Evolutionary conservation across 2,329 filamentous ascomycete genomes (phyloP), one percentile per base, ranked within the genome.

Genomic region (Clarireedia sp.): DNA sequence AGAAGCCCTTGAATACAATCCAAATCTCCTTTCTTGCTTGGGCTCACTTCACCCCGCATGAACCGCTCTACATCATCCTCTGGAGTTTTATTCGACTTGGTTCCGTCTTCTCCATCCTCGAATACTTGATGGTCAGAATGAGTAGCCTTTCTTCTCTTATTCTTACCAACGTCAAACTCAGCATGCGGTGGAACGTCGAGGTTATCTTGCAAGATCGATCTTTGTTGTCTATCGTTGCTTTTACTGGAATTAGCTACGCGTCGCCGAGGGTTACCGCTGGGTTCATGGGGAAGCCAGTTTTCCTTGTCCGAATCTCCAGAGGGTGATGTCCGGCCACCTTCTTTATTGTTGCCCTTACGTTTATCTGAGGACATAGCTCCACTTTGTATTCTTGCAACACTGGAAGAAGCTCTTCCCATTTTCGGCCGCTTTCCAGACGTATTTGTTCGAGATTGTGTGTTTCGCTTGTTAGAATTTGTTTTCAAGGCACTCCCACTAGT

Each of bases 251-350:
- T 65, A 24, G 68, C 66, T 37, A 63, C 64, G 44, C 62, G 64
- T 43, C 54, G 67, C 58, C 59, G 70, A 51, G 70, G 64, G 59
- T 72, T 74, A 8, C 70, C 75, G 43, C 72, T 74, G 45, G 76
- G 74, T 60, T 76, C 75, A 60, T 75, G 76, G 1, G 76, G 85
- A 66, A 75, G 81, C 80, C 90, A 95, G 67, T 97, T 97, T 73
- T 97, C 92, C 73, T 97, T 97, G 69, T 97, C 92, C 1, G 90
- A 96, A 65, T 96, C 91, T 48, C 82, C 76, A 69, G 72, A 81
- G 16, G 81, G 77, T 60, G 63, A 78, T 73, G 38, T 71, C 70
- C 62, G 75, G 74, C 59, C 63, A 57, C 61, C 61, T 64, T 76
- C 66, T 64, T 68, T 68, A 3, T 52, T 52, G 10, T 58, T 72